Evolutionary conservation across 345 rosid species (phyloP).

Genomic region (Kandelia obovata): DNA sequence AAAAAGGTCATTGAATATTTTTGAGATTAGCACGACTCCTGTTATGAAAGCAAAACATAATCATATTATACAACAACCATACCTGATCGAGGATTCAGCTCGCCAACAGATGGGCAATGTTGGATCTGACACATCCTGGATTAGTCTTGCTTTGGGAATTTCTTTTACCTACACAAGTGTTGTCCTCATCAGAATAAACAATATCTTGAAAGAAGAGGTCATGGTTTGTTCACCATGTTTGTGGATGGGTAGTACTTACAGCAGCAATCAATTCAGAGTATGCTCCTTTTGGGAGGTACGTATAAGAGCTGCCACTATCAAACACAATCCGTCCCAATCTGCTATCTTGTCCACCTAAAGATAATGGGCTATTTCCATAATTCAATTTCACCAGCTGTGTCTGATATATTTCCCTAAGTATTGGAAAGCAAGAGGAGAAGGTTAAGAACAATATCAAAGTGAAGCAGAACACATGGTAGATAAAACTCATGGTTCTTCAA

Average conservation of each 20-base stretch:
- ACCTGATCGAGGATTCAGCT: conserved; percentile 59
- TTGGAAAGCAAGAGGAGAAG: background rate
- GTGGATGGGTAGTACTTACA: conserved; percentile 42
- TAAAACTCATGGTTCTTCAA: background rate
- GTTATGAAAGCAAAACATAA: too few relatives aligned
- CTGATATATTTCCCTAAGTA: conserved; percentile 55
- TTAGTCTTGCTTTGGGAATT: conserved; percentile 41
- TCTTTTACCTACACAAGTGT: conserved; percentile 51
- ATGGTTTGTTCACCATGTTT: background rate
- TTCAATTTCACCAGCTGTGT: conserved; percentile 52
- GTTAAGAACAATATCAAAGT: conserved; percentile 8
- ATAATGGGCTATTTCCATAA: conserved; percentile 56
- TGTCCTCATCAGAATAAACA: conserved; percentile 3
- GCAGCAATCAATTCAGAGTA: conserved; percentile 61
- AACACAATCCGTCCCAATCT: conserved; percentile 47
- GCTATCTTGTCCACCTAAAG: conserved; percentile 41
- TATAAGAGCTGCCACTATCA: conserved; percentile 92
- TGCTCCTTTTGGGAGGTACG: conserved; percentile 70
- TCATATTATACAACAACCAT: conserved; percentile 1
- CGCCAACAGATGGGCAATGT: conserved; percentile 81
- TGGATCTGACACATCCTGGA: conserved; percentile 54
- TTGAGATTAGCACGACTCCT: too few relatives aligned
- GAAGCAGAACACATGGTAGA: conserved; percentile 7
- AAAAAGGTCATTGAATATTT: too few relatives aligned
- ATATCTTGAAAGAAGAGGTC: background rate